Evolutionary conservation across 805 yeast species (phyloP).

Genomic region (Metschnikowia aberdeeniae): DNA sequence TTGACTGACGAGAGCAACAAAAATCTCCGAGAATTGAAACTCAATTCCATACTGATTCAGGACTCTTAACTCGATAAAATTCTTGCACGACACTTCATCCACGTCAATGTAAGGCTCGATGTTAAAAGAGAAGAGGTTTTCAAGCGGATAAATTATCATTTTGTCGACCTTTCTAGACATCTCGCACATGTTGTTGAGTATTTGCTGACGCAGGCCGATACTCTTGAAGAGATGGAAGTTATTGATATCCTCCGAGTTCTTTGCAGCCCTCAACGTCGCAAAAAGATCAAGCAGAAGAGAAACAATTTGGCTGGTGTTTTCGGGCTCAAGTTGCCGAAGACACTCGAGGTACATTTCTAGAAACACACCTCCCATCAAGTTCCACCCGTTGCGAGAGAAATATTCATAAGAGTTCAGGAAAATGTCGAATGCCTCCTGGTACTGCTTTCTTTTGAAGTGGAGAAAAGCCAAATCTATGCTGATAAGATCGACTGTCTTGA

Average conservation of each 20-base stretch:
- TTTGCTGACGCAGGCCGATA: constrained; percentile 9
- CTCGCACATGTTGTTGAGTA: constrained; percentile 4
- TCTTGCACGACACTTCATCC: constrained; percentile 24
- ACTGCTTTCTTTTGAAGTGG: constrained; percentile 54
- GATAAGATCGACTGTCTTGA: constrained; percentile 66
- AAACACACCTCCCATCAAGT: constrained; percentile 59
- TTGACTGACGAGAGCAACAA: constrained; percentile 18
- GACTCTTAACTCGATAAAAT: constrained; percentile 34
- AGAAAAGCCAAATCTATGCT: constrained; percentile 76
- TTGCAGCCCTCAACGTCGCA: constrained; percentile 24
- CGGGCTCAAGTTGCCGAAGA: constrained; percentile 40
- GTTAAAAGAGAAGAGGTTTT: constrained; percentile 31
- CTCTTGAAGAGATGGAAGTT: constrained; percentile 23
- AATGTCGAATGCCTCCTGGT: constrained; percentile 56
- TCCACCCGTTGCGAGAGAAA: constrained; percentile 73
- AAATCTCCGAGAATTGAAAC: constrained; percentile 20
- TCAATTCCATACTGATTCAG: constrained; percentile 26
- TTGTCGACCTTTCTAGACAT: constrained; percentile 4
- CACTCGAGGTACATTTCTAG: constrained; percentile 68
- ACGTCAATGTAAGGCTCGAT: constrained; percentile 37
- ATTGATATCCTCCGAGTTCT: constrained; percentile 23
- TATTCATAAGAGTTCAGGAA: constrained; percentile 66
- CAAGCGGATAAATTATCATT: constrained; percentile 24
- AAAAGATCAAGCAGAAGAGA: constrained; percentile 40
- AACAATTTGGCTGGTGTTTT: constrained; percentile 27